Evolutionary conservation across 2,329 filamentous ascomycete species (phyloP).

Genomic region (Neurospora crassa): DNA sequence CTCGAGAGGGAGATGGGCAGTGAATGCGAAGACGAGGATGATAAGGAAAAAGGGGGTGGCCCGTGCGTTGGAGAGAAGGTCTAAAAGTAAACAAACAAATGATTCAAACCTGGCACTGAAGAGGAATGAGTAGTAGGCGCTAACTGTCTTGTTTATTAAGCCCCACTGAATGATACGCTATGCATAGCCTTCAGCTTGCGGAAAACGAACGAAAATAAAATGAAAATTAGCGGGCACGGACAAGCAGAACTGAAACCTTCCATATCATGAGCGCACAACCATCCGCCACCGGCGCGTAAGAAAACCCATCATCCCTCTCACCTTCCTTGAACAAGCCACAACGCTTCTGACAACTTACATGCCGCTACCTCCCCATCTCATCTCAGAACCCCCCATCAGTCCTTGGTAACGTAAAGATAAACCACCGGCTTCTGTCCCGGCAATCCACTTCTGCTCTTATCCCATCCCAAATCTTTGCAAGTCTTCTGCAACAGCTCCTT

Average conservation of each 20-base stretch:
- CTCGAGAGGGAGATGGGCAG: not conserved
- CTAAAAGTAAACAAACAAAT: not conserved
- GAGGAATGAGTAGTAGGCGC: not conserved
- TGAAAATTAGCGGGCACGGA: not conserved
- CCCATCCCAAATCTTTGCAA: slow-evolving; percentile 51
- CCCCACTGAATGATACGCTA: not conserved
- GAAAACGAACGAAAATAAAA: not conserved
- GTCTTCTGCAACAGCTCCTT: slow-evolving; percentile 38
- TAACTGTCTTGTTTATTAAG: not conserved
- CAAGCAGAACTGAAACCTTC: not conserved
- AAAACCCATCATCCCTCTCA: not conserved
- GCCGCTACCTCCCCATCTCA: not conserved
- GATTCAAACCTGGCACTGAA: not conserved
- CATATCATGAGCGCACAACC: not conserved
- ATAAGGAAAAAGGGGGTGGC: not conserved
- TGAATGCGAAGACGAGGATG: not conserved
- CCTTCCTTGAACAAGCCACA: not conserved
- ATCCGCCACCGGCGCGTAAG: not conserved
- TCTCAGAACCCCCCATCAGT: slow-evolving; percentile 21
- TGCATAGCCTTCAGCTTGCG: not conserved
- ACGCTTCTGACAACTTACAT: not conserved
- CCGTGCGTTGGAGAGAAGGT: not conserved
- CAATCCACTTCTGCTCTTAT: slow-evolving; percentile 36
- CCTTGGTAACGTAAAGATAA: slow-evolving; percentile 51
- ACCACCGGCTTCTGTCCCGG: slow-evolving; percentile 42